phyloP scores from a whole-genome alignment of 1,284 basidiomycete species.

The Fomitopsis pinicola region DNA sequence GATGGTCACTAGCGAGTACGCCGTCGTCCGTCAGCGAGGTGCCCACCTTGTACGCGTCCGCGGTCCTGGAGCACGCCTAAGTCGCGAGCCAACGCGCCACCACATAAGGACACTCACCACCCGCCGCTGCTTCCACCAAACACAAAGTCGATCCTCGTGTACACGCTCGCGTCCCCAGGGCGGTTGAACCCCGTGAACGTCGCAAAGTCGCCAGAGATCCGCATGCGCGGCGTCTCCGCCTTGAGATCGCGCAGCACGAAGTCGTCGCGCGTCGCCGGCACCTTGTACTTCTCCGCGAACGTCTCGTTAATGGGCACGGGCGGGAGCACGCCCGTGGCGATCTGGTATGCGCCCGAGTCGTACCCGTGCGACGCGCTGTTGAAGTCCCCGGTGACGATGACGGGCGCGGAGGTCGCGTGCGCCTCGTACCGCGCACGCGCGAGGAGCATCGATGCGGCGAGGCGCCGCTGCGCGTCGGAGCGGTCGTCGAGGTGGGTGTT shows the following conservation, averaged over 20 bases:
- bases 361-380: slow-evolving; percentile 43
- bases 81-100: neutral
- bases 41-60: slow-evolving; percentile 36
- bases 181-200: slow-evolving; percentile 51
- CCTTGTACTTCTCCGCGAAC: slow-evolving; percentile 39
- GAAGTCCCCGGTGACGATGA: slow-evolving; percentile 52
- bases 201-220: slow-evolving; percentile 44
- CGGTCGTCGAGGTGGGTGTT: slow-evolving; percentile 55
- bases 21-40: slow-evolving; percentile 48
- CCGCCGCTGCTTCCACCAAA: slow-evolving; percentile 44
- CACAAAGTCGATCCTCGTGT: slow-evolving; percentile 49
- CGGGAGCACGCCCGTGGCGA: slow-evolving; percentile 38
- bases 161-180: slow-evolving; percentile 34
- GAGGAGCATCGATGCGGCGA: slow-evolving; percentile 49
- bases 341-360: slow-evolving; percentile 48
- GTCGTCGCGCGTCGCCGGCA: slow-evolving; percentile 16
- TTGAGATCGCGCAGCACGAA: slow-evolving; percentile 48
- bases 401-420: slow-evolving; percentile 31
- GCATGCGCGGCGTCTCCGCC: slow-evolving; percentile 35
- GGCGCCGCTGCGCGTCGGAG: slow-evolving; percentile 46
- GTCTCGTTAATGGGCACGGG: slow-evolving; percentile 39
- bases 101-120: slow-evolving; percentile 37
- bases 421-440: slow-evolving; percentile 47
- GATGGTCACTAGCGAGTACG: slow-evolving; percentile 52
- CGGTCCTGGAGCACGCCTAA: slow-evolving; percentile 26